Evolutionary conservation across 108 stramenopile species (phyloP).

Genomic region (Nitzschia sp.): DNA sequence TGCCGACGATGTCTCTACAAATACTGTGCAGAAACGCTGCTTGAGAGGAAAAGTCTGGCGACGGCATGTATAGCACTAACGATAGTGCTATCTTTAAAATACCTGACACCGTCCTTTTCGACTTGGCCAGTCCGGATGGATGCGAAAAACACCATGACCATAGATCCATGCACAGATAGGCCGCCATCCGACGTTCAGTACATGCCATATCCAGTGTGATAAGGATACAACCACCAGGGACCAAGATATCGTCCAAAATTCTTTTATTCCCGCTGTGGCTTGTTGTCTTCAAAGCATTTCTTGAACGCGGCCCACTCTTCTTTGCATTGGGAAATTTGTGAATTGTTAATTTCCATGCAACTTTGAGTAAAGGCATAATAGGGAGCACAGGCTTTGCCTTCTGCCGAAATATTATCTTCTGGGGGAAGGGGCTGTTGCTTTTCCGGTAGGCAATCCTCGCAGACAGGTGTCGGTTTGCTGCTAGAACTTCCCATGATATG

Average conservation of each 20-base stretch:
- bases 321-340: conserved; percentile 39
- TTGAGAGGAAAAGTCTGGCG: too few relatives aligned
- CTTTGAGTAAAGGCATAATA: conserved; percentile 26
- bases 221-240: too few relatives aligned
- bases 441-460: conserved; percentile 36
- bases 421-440: conserved; percentile 39
- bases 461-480: conserved; percentile 7
- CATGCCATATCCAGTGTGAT: too few relatives aligned
- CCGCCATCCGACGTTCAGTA: neutral
- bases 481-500: neutral
- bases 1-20: too few relatives aligned
- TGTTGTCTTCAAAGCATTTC: conserved; percentile 32
- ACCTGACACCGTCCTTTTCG: too few relatives aligned
- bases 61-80: too few relatives aligned
- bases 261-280: conserved; percentile 3
- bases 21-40: too few relatives aligned
- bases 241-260: too few relatives aligned
- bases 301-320: conserved; percentile 51
- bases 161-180: too few relatives aligned
- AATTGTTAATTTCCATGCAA: conserved; percentile 44
- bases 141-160: too few relatives aligned
- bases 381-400: conserved; percentile 31
- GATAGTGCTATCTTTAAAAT: too few relatives aligned
- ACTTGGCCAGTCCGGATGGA: too few relatives aligned
- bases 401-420: conserved; percentile 20